Conservation (phyloP, 495 filamentous ascomycete species). For the Penicillium turbatum region DNA sequence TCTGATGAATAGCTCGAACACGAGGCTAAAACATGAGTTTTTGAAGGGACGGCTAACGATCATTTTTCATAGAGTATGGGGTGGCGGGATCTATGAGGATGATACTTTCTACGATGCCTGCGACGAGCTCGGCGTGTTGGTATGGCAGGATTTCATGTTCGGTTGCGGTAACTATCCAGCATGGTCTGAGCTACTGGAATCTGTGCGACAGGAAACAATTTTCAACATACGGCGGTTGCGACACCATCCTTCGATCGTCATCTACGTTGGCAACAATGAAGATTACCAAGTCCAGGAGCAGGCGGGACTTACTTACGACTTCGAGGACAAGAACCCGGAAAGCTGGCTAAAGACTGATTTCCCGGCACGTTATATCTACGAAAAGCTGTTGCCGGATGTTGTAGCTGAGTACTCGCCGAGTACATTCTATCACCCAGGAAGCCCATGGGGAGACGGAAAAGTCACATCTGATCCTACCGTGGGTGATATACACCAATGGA, state of each 20-base stretch:
- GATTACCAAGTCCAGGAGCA: slow-evolving; percentile 87
- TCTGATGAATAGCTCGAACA: not conserved
- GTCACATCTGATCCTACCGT: slow-evolving; percentile 73
- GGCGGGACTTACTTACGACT: slow-evolving; percentile 55
- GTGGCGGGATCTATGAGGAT: slow-evolving; percentile 72
- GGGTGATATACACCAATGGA: slow-evolving; percentile 97
- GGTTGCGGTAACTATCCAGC: slow-evolving; percentile 78
- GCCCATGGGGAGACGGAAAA: slow-evolving; percentile 78
- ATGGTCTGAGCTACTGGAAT: slow-evolving; percentile 61
- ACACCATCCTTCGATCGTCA: slow-evolving; percentile 82
- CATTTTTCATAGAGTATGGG: slow-evolving; percentile 62
- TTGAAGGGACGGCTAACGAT: too few species aligned
- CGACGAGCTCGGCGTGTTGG: slow-evolving; percentile 67
- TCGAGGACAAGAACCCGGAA: slow-evolving; percentile 70
- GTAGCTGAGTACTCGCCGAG: slow-evolving; percentile 55
- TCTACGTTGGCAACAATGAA: slow-evolving; percentile 92
- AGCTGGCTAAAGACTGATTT: slow-evolving; percentile 86
- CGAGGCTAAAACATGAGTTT: too few species aligned
- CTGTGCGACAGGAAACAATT: slow-evolving; percentile 65
- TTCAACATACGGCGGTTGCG: slow-evolving; percentile 73
- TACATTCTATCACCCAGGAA: slow-evolving; percentile 77
- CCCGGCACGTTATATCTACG: slow-evolving; percentile 91
- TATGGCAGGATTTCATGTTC: slow-evolving; percentile 85
- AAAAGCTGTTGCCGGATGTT: slow-evolving; percentile 76
- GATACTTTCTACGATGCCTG: slow-evolving; percentile 69